phyloP scores from a whole-genome alignment of 768 basidiomycete genomes.

The Xerocomellus dryophilus region DNA sequence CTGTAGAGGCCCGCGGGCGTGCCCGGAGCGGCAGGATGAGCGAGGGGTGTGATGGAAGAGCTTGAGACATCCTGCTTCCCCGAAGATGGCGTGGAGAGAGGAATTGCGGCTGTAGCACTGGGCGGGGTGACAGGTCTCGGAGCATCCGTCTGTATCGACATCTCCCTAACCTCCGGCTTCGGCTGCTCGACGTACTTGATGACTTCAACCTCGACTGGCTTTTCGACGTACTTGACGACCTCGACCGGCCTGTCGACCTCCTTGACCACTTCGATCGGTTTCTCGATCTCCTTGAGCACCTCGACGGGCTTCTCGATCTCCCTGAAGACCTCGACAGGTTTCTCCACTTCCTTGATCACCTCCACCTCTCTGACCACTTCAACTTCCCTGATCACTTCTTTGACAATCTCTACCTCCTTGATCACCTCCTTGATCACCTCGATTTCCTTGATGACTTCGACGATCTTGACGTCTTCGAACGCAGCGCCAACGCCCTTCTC shows the following conservation, averaged over 20 bases:
- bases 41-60: conserved; percentile 34
- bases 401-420: conserved; percentile 26
- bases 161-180: conserved; percentile 69
- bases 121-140: conserved; percentile 32
- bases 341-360: conserved; percentile 26
- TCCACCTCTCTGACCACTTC: conserved; percentile 36
- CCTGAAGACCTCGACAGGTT: conserved; percentile 14
- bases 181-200: conserved; percentile 36
- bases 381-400: conserved; percentile 32
- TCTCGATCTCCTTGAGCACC: conserved; percentile 26
- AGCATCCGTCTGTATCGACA: conserved; percentile 76
- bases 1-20: conserved; percentile 48
- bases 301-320: conserved; percentile 25
- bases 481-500: conserved; percentile 39
- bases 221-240: conserved; percentile 32
- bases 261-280: conserved; percentile 21
- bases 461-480: conserved; percentile 31
- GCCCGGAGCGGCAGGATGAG: conserved; percentile 30
- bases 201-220: conserved; percentile 27
- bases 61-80: conserved; percentile 26
- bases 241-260: conserved; percentile 35
- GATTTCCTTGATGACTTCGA: conserved; percentile 32
- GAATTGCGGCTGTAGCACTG: conserved; percentile 27
- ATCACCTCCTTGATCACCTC: conserved; percentile 31
- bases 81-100: conserved; percentile 24